Percentiles rank a stretch among this genome's conserved stretches.
phyloP scores from a whole-genome alignment of 2,329 filamentous ascomycete genomes.

The Graphilbum fragrans region DNA sequence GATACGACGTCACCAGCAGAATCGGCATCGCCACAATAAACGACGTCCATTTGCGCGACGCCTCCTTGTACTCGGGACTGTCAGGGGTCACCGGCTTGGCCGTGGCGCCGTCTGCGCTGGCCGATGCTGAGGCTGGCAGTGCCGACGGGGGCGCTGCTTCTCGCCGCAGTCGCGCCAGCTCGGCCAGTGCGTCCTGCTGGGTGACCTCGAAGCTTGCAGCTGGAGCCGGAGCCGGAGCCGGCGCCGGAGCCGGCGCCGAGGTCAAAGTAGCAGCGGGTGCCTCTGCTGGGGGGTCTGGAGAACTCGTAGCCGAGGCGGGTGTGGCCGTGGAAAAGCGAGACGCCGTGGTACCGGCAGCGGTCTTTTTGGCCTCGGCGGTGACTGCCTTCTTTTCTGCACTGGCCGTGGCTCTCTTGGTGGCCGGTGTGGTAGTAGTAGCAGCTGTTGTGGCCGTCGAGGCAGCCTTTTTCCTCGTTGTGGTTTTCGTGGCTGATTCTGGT shows the following conservation, averaged over 20 bases:
- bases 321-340: background rate
- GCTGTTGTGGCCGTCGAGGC: no score
- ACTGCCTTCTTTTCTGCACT: no score
- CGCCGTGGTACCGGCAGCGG: no score
- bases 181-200: slow-evolving; percentile 9
- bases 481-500: no score
- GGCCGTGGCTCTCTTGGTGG: no score
- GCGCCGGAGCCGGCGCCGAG: no score
- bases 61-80: slow-evolving; percentile 29
- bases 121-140: background rate
- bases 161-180: slow-evolving; percentile 8
- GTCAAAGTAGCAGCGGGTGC: background rate
- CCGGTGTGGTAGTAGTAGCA: no score
- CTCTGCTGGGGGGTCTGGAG: no score
- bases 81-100: slow-evolving; percentile 14
- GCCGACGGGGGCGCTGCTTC: slow-evolving; percentile 1
- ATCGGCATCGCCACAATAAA: slow-evolving; percentile 41
- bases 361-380: no score
- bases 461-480: slow-evolving; percentile 2
- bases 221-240: no score
- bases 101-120: background rate
- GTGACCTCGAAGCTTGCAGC: background rate
- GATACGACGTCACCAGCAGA: slow-evolving; percentile 41
- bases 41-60: slow-evolving; percentile 31
- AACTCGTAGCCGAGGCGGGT: background rate